phyloP scores from a whole-genome alignment of 345 rosid species.

The Citrus medica region DNA sequence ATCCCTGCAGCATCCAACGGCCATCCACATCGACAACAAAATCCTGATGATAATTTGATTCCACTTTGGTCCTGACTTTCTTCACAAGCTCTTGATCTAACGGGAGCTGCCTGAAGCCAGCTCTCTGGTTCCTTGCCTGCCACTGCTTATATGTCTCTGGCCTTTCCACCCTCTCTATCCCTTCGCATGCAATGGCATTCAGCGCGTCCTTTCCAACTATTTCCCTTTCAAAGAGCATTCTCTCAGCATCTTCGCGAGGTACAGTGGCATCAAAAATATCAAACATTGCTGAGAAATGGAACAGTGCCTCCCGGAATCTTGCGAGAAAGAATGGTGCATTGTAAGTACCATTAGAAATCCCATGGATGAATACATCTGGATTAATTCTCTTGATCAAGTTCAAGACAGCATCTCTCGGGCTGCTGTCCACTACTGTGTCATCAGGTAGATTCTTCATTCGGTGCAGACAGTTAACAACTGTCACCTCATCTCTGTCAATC shows the following conservation, averaged over 20 bases:
- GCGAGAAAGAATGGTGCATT: constrained; percentile 71
- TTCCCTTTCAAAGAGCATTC: constrained; percentile 61
- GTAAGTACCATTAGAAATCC: constrained; percentile 53
- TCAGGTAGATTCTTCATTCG: constrained; percentile 61
- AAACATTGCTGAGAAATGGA: constrained; percentile 59
- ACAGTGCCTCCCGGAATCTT: constrained; percentile 66
- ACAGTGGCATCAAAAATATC: constrained; percentile 59
- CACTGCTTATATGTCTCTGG: constrained; percentile 73
- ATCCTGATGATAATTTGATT: constrained; percentile 50
- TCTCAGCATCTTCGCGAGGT: constrained; percentile 44
- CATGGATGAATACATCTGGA: constrained; percentile 64
- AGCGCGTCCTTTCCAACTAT: constrained; percentile 46
- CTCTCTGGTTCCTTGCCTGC: constrained; percentile 36
- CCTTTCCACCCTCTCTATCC: constrained; percentile 60
- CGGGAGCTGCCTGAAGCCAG: constrained; percentile 59
- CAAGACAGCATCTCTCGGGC: constrained; percentile 64
- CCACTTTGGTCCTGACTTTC: constrained; percentile 38
- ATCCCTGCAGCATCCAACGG: constrained; percentile 77
- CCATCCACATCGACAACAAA: constrained; percentile 62
- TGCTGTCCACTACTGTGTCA: constrained; percentile 47
- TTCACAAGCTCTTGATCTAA: constrained; percentile 47
- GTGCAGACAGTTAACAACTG: constrained; percentile 53
- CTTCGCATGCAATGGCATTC: constrained; percentile 77
- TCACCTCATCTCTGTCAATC: constrained; percentile 49
- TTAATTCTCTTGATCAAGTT: constrained; percentile 49